These are phyloP conservation scores for Podaxis rugospora DNA, from an alignment of 768 basidiomycete genomes.

Conservation along the genomic window DNA sequence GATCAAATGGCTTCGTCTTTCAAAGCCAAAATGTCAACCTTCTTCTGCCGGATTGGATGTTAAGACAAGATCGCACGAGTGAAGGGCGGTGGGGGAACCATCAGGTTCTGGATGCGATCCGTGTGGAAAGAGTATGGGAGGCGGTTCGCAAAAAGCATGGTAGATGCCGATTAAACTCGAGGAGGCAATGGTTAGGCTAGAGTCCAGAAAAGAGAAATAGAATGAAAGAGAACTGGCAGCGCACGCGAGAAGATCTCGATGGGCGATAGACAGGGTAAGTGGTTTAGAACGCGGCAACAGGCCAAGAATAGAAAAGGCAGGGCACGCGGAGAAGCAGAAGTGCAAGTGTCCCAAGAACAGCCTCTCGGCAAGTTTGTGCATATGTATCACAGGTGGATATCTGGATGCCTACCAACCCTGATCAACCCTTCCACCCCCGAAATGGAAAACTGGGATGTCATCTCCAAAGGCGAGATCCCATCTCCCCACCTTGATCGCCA, in stretches of 20 bases:
- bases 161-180: slow-evolving; percentile 17
- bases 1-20: slow-evolving; percentile 2
- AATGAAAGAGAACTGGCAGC: slow-evolving; percentile 9
- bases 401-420: slow-evolving; percentile 10
- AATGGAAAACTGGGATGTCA: slow-evolving; percentile 39
- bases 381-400: slow-evolving; percentile 9
- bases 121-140: background rate
- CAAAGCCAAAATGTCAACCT: slow-evolving; percentile 7
- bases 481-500: slow-evolving; percentile 56
- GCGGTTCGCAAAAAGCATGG: slow-evolving; percentile 12
- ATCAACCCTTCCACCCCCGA: slow-evolving; percentile 10
- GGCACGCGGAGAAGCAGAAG: slow-evolving; percentile 52
- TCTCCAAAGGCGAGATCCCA: slow-evolving; percentile 39
- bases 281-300: slow-evolving; percentile 43
- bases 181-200: slow-evolving; percentile 6
- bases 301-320: slow-evolving; percentile 46
- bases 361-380: slow-evolving; percentile 12
- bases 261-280: slow-evolving; percentile 28
- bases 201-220: slow-evolving; percentile 26
- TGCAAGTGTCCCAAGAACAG: slow-evolving; percentile 10
- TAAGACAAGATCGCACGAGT: background rate
- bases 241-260: slow-evolving; percentile 40
- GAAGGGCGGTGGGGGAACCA: background rate
- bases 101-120: slow-evolving; percentile 10
- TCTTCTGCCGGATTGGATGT: slow-evolving; percentile 1